Evolutionary conservation across 805 yeast genomes (phyloP).

Genomic region (Metschnikowia baotianmanensis): DNA sequence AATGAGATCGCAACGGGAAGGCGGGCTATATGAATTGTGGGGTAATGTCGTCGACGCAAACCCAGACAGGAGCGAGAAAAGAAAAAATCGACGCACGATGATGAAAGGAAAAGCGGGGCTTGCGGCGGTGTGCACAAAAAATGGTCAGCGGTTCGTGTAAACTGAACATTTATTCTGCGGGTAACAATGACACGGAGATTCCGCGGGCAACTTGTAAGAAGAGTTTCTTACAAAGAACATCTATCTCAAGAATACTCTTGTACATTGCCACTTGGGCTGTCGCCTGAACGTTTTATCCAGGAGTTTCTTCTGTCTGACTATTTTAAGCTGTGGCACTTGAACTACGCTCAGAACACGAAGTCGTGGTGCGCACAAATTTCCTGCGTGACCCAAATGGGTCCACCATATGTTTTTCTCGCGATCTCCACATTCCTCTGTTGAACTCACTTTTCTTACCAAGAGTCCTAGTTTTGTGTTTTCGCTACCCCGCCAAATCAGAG

Average conservation of each 20-base stretch:
- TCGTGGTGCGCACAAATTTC: conserved; percentile 18
- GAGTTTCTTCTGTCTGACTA: too few species aligned
- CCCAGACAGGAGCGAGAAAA: conserved; percentile 6
- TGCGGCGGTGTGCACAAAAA: conserved; percentile 5
- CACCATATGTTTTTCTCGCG: conserved; percentile 13
- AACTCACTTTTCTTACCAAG: conserved; percentile 8
- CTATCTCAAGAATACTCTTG: too few species aligned
- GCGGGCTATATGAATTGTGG: conserved; percentile 12
- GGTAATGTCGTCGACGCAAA: conserved; percentile 8
- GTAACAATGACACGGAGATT: not conserved
- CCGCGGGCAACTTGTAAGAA: not conserved
- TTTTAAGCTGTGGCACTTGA: not conserved
- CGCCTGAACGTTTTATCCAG: too few species aligned
- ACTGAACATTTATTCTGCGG: not conserved
- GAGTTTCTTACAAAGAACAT: not conserved
- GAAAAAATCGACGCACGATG: conserved; percentile 11
- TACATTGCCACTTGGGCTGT: too few species aligned
- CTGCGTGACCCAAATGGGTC: conserved; percentile 19
- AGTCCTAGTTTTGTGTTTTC: not conserved
- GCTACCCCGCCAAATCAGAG: not conserved
- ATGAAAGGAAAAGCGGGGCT: conserved; percentile 16
- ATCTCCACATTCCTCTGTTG: conserved; percentile 13
- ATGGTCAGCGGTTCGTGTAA: not conserved
- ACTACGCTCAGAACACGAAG: not conserved
- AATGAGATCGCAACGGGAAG: not conserved